Base-by-base conservation (phyloP, 2,329 filamentous ascomycete genomes). In the Septoria petroselini region DNA sequence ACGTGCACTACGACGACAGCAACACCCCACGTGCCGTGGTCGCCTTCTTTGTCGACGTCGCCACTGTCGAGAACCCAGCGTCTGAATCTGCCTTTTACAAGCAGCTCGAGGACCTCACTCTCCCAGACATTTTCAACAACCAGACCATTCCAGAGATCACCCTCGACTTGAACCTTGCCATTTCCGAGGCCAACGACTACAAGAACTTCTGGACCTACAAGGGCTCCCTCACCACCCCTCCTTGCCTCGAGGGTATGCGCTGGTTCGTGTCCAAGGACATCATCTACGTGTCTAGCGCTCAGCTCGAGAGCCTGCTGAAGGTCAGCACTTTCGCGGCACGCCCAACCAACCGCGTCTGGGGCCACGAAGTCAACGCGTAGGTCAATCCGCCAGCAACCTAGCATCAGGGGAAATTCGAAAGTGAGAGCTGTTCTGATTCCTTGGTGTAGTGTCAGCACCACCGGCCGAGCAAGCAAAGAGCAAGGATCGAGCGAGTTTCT, bases 201-300 rank as follows among this genome's bases (percentile, higher is more conserved):
- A 64, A 66, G 19, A 70, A 73, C 44, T 76, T 73, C 52, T 77
- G 73, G 73, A 76, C 73, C 1, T 77, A 77, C 58, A 61, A 68
- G 50, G 74, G 75, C 5, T 73, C 70, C 47, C 58, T 76, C 62
- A 77, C 74, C 2, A 72, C 67, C 43, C 77, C 69, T 49, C 77
- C 67, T 50, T 79, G 67, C 63, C 68, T 61, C 25, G 76, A 75
- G 61, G 75, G 72, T 2, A 65, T 74, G 21, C 59, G 72, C 29
- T 78, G 71, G 70, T 77, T 72, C 47, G 60, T 75, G 7, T 70
- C 69, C 7, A 63, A 67, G 46, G 66, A 70, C 46, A 68, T 69
- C 21, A 44, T 78, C 58, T 70, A 68, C 41, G 68, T 71, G 1
- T 68, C 71, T 18, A 65, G 70, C 7, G 60, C 65, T 41, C 75